These are phyloP conservation scores for Apiospora pterosperma DNA, from an alignment of 2,329 filamentous ascomycete species.

Conservation along the genomic window DNA sequence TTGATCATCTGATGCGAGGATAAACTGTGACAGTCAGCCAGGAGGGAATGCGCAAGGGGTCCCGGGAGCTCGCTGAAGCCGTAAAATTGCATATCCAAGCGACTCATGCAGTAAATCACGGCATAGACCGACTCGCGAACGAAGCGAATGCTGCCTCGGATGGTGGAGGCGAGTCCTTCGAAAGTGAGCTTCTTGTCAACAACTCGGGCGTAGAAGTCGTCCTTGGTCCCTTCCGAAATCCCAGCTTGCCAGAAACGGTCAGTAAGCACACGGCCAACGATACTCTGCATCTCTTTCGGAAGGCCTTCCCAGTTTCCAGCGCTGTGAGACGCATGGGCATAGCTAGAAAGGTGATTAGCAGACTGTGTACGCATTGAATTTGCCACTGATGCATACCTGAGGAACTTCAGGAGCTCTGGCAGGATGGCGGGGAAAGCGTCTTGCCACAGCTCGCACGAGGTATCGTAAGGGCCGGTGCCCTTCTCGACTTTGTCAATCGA, in stretches of 20 bases:
- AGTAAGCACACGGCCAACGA: slow-evolving; percentile 80
- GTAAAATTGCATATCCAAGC: slow-evolving; percentile 84
- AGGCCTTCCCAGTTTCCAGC: slow-evolving; percentile 77
- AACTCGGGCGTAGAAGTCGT: slow-evolving; percentile 93
- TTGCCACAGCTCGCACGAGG: slow-evolving; percentile 80
- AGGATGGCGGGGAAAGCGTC: slow-evolving; percentile 78
- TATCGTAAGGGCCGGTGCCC: slow-evolving; percentile 66
- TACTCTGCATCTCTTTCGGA: slow-evolving; percentile 68
- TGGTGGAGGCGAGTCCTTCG: slow-evolving; percentile 90
- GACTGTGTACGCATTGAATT: slow-evolving; percentile 27
- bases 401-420: slow-evolving; percentile 79
- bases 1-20: slow-evolving; percentile 93
- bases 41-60: slow-evolving; percentile 79
- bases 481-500: slow-evolving; percentile 87
- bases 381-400: slow-evolving; percentile 43
- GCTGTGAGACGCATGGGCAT: slow-evolving; percentile 90
- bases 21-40: slow-evolving; percentile 75
- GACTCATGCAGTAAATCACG: slow-evolving; percentile 89
- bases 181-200: slow-evolving; percentile 84
- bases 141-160: slow-evolving; percentile 82
- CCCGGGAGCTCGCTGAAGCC: slow-evolving; percentile 80
- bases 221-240: slow-evolving; percentile 91
- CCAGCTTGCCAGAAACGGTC: slow-evolving; percentile 98
- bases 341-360: slow-evolving; percentile 41
- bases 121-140: slow-evolving; percentile 93